A percentile compares a stretch with the other conserved stretches of the same genome.
phyloP scores from a whole-genome alignment of 108 stramenopile genomes.

The Nitzschia inconspicua region DNA sequence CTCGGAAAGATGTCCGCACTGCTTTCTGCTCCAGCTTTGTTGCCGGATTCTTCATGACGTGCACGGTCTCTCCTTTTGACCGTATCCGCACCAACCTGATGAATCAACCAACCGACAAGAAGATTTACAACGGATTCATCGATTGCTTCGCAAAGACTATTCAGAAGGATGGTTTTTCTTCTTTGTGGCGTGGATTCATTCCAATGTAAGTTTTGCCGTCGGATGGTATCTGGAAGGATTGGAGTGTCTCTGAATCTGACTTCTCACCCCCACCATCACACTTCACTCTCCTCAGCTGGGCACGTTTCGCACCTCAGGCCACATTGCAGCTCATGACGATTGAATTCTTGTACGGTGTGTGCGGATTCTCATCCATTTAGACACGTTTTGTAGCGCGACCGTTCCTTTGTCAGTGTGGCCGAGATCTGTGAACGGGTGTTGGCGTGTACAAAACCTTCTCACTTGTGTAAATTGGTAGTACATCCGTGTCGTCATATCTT shows the following conservation, averaged over 20 bases:
- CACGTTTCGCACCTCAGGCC: conserved; percentile 86
- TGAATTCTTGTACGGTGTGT: conserved; percentile 64
- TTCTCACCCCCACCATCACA: neutral
- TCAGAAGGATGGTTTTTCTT: conserved; percentile 57
- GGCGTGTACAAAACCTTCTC: too few relatives aligned
- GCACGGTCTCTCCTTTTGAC: conserved; percentile 78
- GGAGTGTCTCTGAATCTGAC: neutral
- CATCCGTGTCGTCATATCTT: too few relatives aligned
- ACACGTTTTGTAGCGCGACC: too few relatives aligned
- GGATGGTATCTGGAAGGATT: neutral
- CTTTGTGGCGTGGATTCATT: conserved; percentile 83
- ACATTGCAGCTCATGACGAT: conserved; percentile 86
- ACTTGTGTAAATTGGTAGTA: too few relatives aligned
- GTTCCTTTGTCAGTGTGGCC: too few relatives aligned
- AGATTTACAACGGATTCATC: conserved; percentile 74
- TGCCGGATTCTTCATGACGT: conserved; percentile 91
- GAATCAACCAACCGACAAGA: conserved; percentile 83
- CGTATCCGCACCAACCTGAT: conserved; percentile 67
- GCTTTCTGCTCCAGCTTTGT: conserved; percentile 65
- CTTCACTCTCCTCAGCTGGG: conserved; percentile 42
- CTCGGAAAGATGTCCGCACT: conserved; percentile 71
- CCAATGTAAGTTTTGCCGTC: conserved; percentile 51
- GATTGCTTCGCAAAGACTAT: conserved; percentile 80
- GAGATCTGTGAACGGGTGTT: too few relatives aligned
- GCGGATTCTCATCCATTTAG: conserved; percentile 82